These are phyloP conservation scores for Fonsecaea erecta DNA, from an alignment of 2,329 filamentous ascomycete genomes.

Conservation along the genomic window DNA sequence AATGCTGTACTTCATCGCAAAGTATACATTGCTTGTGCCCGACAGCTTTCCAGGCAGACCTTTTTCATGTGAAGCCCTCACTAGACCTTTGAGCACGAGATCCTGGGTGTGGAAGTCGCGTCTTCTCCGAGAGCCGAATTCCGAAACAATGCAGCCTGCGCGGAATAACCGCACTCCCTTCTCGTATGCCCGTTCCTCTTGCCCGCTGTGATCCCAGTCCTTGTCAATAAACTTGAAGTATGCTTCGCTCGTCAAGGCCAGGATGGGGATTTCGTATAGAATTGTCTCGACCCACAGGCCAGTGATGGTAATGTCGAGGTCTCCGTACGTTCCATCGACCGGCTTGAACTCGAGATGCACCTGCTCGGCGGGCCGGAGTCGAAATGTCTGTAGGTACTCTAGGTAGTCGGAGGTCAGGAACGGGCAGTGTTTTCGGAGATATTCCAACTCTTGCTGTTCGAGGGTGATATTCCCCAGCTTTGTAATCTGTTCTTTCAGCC, in stretches of 20 bases:
- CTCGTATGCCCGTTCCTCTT: conserved; percentile 79
- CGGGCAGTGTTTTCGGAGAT: conserved; percentile 75
- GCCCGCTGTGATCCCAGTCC: conserved; percentile 87
- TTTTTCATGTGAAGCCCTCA: conserved; percentile 74
- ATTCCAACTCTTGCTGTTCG: conserved; percentile 77
- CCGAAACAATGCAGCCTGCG: conserved; percentile 85
- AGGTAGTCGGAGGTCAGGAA: conserved; percentile 82
- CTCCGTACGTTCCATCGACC: conserved; percentile 68
- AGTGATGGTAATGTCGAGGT: conserved; percentile 75
- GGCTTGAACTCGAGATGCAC: conserved; percentile 70
- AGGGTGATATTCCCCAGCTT: conserved; percentile 82
- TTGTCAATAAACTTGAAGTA: conserved; percentile 97
- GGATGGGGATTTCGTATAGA: conserved; percentile 92
- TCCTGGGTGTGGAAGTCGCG: conserved; percentile 96
- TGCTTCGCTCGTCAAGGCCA: conserved; percentile 90
- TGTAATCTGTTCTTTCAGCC: conserved; percentile 83
- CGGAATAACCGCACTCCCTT: conserved; percentile 81
- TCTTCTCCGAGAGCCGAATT: conserved; percentile 88
- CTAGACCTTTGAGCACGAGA: conserved; percentile 84
- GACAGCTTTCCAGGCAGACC: conserved; percentile 70
- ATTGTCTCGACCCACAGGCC: conserved; percentile 95
- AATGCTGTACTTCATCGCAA: conserved; percentile 90
- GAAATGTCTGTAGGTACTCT: conserved; percentile 78
- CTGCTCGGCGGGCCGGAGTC: conserved; percentile 79
- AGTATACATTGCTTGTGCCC: conserved; percentile 94